Percentiles rank a stretch among this genome's conserved stretches.
Evolutionary conservation across 108 stramenopile species (phyloP).

Genomic region (Aurantiochytrium sp.): DNA sequence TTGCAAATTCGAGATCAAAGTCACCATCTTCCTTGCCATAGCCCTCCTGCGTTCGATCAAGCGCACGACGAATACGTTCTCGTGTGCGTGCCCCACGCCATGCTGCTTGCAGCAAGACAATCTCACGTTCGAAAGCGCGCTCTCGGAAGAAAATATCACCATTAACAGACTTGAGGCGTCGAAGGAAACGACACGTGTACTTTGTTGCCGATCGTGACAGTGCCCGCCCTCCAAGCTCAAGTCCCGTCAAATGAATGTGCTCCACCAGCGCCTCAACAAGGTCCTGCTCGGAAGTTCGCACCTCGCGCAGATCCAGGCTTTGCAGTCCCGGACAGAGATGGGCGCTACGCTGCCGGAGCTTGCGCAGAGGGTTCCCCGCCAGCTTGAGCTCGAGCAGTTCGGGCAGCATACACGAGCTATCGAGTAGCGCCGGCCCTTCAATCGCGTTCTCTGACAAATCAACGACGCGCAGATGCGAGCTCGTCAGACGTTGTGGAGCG

Average conservation of each 20-base stretch:
- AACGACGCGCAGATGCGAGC: neutral
- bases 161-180: neutral
- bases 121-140: neutral
- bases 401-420: neutral
- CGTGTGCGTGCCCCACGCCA: neutral
- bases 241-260: neutral
- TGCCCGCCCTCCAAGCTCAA: neutral
- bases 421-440: neutral
- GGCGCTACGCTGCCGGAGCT: neutral
- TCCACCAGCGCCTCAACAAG: neutral
- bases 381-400: neutral
- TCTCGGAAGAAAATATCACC: neutral
- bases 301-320: neutral
- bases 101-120: neutral
- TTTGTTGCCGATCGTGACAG: neutral
- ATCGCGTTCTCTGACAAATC: neutral
- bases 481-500: neutral
- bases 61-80: neutral
- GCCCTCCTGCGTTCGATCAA: neutral
- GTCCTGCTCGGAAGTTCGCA: neutral
- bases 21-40: neutral
- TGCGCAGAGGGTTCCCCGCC: neutral
- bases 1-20: neutral
- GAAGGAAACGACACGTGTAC: neutral
- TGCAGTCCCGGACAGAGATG: neutral